Evolutionary conservation across 2,329 filamentous ascomycete genomes (phyloP).

Genomic region (Cytospora leucostoma): DNA sequence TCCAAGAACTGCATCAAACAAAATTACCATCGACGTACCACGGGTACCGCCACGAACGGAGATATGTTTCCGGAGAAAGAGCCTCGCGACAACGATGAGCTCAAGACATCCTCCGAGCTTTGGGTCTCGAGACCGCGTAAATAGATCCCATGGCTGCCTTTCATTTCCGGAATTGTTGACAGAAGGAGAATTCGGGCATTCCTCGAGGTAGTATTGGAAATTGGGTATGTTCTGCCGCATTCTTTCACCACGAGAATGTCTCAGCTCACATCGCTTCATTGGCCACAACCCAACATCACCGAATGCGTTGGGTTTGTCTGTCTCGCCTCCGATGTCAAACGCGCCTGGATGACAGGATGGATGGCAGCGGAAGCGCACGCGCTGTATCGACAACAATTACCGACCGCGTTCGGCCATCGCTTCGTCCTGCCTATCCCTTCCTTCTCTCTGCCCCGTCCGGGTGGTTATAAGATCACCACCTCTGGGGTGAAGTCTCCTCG

Average conservation of each 20-base stretch:
- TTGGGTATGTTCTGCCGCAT: constrained; percentile 9
- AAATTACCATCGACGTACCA: too few relatives aligned
- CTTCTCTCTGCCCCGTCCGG: constrained; percentile 6
- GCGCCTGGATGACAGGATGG: not conserved
- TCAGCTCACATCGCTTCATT: constrained; percentile 9
- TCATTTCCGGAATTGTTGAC: constrained; percentile 6
- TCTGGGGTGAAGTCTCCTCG: constrained; percentile 1
- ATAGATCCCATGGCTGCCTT: not conserved
- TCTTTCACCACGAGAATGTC: constrained; percentile 23
- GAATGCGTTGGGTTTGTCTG: constrained; percentile 9
- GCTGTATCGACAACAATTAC: constrained; percentile 6
- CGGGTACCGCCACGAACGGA: not conserved
- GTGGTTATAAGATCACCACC: constrained; percentile 8
- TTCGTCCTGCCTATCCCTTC: constrained; percentile 1
- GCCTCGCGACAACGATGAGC: not conserved
- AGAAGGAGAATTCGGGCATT: constrained; percentile 3
- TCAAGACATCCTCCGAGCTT: not conserved
- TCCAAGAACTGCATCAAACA: too few relatives aligned
- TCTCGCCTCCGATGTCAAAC: constrained; percentile 11
- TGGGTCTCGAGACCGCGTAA: not conserved
- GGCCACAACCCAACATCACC: constrained; percentile 6
- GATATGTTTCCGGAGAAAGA: not conserved
- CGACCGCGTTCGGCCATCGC: constrained; percentile 3
- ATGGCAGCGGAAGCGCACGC: not conserved
- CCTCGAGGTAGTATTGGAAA: constrained; percentile 13